Evolutionary conservation across 2,329 filamentous ascomycete genomes (phyloP).

Genomic region (Plectosphaerella plurivora): DNA sequence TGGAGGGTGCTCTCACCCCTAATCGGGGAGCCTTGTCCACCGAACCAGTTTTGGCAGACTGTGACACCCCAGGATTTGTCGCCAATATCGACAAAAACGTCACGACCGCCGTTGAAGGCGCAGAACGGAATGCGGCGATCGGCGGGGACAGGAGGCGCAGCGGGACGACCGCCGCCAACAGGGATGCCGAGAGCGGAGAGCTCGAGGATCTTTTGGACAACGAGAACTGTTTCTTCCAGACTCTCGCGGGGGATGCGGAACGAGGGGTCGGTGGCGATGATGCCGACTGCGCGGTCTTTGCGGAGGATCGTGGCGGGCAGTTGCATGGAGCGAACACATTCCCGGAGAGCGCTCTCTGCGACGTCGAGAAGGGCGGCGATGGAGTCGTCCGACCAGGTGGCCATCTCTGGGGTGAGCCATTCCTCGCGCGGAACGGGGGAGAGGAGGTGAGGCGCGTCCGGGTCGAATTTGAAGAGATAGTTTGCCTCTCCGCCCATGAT

Average conservation of each 20-base stretch:
- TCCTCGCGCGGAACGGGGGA: constrained; percentile 58
- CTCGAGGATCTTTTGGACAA: constrained; percentile 89
- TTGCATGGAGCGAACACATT: constrained; percentile 75
- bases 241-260: constrained; percentile 77
- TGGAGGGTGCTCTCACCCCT: constrained; percentile 78
- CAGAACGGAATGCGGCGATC: constrained; percentile 71
- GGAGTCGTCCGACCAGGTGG: constrained; percentile 68
- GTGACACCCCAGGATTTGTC: constrained; percentile 96
- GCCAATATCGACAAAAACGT: constrained; percentile 97
- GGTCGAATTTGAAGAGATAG: constrained; percentile 81
- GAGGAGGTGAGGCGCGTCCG: constrained; percentile 61
- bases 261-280: constrained; percentile 60
- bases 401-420: constrained; percentile 79
- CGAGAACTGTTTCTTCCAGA: constrained; percentile 91
- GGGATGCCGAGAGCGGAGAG: constrained; percentile 52
- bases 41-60: constrained; percentile 87
- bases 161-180: constrained; percentile 17
- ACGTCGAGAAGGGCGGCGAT: constrained; percentile 81
- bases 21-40: constrained; percentile 35
- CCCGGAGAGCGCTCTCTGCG: constrained; percentile 76
- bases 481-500: constrained; percentile 96
- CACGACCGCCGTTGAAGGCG: constrained; percentile 95
- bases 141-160: not conserved
- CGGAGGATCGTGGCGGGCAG: constrained; percentile 77
- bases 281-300: constrained; percentile 83